Evolutionary conservation across 176 grass and related monocot genomes (phyloP), one percentile per base, ranked within the genome.

Genomic region (Oryza rufipogon): DNA sequence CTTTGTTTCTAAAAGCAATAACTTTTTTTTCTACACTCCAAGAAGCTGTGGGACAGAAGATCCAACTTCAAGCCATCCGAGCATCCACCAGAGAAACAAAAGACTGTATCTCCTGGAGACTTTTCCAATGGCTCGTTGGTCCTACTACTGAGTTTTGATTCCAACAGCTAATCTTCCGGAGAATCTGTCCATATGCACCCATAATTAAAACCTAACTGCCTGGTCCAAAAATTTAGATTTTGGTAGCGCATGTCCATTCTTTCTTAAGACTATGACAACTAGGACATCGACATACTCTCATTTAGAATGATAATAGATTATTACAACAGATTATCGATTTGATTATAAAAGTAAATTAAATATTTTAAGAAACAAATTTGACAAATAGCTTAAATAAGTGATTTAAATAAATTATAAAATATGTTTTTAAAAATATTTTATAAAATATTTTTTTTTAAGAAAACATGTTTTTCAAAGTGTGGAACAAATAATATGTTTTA

Each of bases 91-190:
- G 7, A 71, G 54, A 58, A 58, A 58, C 54, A 60, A 44, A 68
- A 61, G 19, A 51, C 4, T 44, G 49, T 67, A 26, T 25, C 66
- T 26, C 41, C 1, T 44, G 23, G 79, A 23, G 46, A 9, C 66
- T 9, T 42, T 58, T 56, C 33, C 33, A 60, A 15, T 0, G 67
- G n/a, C 79, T 60, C 26, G 3, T 34, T 34, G 66, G 66, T 22
- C 42, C 42, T 44, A 44, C 78, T 80, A 52, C 47, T n/a, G 11
- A n/a, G 23, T 39, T 70, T 34, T 54, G 66, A 41, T 71, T 71
- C 79, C n/a, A n/a, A 25, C 34, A 39, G 13, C 67, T 81, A 71
- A 71, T 33, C 49, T 30, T 60, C n/a, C 41, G 20, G 20, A 56
- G 33, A 33, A 56, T 77, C 51, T 36, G 60, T 44, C 6, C 3